Conservation (phyloP, 352 stramenopile species). For the Pythium coloratum region DNA sequence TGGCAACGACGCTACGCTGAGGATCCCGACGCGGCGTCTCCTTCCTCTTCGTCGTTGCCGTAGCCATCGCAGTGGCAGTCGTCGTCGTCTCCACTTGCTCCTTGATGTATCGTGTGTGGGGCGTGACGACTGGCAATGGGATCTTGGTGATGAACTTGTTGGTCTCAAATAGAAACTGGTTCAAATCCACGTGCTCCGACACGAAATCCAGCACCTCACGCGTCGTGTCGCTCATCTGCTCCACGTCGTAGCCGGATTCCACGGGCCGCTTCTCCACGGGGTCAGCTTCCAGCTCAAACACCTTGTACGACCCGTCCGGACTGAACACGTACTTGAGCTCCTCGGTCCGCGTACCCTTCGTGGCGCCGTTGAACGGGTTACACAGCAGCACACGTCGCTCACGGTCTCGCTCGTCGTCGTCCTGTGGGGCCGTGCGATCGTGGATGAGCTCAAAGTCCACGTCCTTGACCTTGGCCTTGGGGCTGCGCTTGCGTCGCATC, state of each 20-base stretch:
- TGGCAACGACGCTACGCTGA: background rate
- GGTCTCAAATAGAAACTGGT: slow-evolving; percentile 70
- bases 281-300: slow-evolving; percentile 56
- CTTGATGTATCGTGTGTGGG: background rate
- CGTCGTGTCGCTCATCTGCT: slow-evolving; percentile 55
- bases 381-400: slow-evolving; percentile 61
- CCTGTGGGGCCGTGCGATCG: background rate
- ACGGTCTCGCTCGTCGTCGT: slow-evolving; percentile 11
- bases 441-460: slow-evolving; percentile 15
- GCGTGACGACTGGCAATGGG: background rate
- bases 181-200: slow-evolving; percentile 58
- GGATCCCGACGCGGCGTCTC: background rate
- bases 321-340: slow-evolving; percentile 77
- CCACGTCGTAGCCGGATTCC: slow-evolving; percentile 56
- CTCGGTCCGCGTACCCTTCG: slow-evolving; percentile 62
- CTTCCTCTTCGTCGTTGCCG: background rate
- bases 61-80: background rate
- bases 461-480: slow-evolving; percentile 8
- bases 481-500: slow-evolving; percentile 52
- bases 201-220: slow-evolving; percentile 50
- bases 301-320: slow-evolving; percentile 60
- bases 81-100: background rate
- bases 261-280: slow-evolving; percentile 52
- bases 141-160: slow-evolving; percentile 50
- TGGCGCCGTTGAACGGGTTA: slow-evolving; percentile 74